A percentile compares a stretch with the other conserved stretches of the same genome.
These are phyloP conservation scores for Cylindrodendrum hubeiense DNA, from an alignment of 2,329 filamentous ascomycete species.

Conservation along the genomic window DNA sequence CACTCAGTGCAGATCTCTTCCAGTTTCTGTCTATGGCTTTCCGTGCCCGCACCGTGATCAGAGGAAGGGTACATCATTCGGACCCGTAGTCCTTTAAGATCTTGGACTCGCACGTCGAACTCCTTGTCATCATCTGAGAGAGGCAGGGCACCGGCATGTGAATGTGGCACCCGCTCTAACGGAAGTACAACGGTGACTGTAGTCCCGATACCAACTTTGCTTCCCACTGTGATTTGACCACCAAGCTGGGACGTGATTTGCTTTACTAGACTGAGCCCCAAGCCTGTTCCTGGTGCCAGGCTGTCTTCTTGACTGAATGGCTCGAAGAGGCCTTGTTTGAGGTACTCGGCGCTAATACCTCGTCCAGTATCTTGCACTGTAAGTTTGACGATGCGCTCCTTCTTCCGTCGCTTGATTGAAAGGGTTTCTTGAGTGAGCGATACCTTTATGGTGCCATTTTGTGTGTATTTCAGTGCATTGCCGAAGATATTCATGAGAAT, in stretches of 20 bases:
- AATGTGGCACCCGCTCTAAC: conserved; percentile 28
- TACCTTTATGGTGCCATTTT: conserved; percentile 47
- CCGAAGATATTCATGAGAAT: conserved; percentile 74
- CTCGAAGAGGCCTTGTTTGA: conserved; percentile 70
- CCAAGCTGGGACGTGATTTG: conserved; percentile 69
- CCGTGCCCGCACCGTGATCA: conserved; percentile 8
- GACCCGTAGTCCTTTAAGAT: conserved; percentile 48
- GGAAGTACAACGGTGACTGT: conserved; percentile 50
- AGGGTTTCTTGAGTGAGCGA: conserved; percentile 39
- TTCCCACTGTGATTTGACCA: conserved; percentile 71
- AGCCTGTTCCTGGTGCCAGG: conserved; percentile 70
- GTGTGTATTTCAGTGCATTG: conserved; percentile 73
- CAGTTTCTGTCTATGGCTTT: conserved; percentile 6
- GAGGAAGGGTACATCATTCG: neutral
- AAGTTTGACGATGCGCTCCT: conserved; percentile 47
- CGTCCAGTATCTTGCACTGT: conserved; percentile 73
- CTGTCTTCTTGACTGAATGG: conserved; percentile 75
- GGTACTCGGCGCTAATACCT: conserved; percentile 74
- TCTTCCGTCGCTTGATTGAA: neutral
- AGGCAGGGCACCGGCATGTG: too few relatives aligned
- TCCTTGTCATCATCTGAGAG: too few relatives aligned
- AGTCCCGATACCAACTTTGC: conserved; percentile 52
- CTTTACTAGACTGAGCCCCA: conserved; percentile 75
- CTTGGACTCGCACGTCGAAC: conserved; percentile 45
- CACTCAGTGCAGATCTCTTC: conserved; percentile 23